A percentile compares a stretch with the other conserved stretches of the same genome.
Conservation (phyloP, 371 early-diverging fungal species). For the Mucor sp. region DNA sequence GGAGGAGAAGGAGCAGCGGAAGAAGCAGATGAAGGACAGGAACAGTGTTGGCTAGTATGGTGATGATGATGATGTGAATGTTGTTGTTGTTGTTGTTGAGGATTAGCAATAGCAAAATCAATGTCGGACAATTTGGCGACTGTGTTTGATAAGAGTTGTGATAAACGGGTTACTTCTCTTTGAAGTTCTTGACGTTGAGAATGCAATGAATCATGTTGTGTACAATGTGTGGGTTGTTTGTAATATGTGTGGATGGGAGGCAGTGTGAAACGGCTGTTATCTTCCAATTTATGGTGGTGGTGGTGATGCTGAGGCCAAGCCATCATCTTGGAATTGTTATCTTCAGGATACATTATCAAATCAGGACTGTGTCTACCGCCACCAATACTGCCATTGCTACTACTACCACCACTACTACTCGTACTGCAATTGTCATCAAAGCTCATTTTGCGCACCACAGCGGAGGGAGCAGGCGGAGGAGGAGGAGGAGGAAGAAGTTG, state of each 20-base stretch:
- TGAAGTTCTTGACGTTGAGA: conserved; percentile 61
- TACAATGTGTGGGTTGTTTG: neutral
- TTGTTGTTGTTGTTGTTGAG: neutral
- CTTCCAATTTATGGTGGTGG: neutral
- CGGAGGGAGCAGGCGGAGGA: conserved; percentile 1
- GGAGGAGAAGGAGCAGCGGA: neutral
- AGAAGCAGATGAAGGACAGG: neutral
- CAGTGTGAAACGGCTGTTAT: neutral
- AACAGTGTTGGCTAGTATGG: neutral
- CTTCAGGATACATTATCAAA: neutral
- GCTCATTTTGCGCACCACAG: conserved; percentile 11
- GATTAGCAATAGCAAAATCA: conserved; percentile 42
- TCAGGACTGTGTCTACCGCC: neutral
- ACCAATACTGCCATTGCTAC: conserved; percentile 1
- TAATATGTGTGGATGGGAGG: conserved; percentile 14
- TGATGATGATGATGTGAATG: neutral
- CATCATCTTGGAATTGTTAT: neutral
- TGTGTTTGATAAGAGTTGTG: conserved; percentile 53
- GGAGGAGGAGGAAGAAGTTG: no score
- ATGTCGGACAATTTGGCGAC: conserved; percentile 54
- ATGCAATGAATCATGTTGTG: conserved; percentile 32
- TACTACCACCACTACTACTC: neutral
- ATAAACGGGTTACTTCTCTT: conserved; percentile 57
- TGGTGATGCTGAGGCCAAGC: neutral
- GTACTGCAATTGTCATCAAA: conserved; percentile 20